Percentiles rank a stretch among this genome's conserved stretches.
Evolutionary conservation across 164 flowering plant species (phyloP).

Genomic region (Annona cherimola): DNA sequence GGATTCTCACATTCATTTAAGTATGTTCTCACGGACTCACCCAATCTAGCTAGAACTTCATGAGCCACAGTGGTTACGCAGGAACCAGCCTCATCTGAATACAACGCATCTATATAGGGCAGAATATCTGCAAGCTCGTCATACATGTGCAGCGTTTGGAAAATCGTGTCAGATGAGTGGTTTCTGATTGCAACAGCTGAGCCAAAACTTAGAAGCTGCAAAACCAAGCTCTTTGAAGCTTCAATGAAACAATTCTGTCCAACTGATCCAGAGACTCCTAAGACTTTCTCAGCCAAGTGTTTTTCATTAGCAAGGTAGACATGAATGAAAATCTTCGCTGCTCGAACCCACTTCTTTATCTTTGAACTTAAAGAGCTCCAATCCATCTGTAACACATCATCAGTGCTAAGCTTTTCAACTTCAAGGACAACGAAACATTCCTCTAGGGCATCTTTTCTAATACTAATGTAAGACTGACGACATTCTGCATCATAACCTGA

Average conservation of each 20-base stretch:
- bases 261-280: background rate
- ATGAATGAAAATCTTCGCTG: conserved; percentile 3
- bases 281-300: background rate
- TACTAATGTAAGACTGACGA: background rate
- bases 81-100: conserved; percentile 70
- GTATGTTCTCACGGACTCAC: conserved; percentile 61
- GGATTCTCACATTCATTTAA: conserved; percentile 70
- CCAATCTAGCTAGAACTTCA: conserved; percentile 47
- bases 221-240: background rate
- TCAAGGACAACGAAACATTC: conserved; percentile 59
- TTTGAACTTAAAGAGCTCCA: background rate
- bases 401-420: conserved; percentile 73
- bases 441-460: conserved; percentile 51
- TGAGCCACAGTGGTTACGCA: conserved; percentile 63
- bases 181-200: conserved; percentile 4
- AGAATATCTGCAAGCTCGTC: conserved; percentile 5
- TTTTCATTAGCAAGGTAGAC: conserved; percentile 8
- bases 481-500: conserved; percentile 32
- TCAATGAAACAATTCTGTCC: conserved; percentile 8
- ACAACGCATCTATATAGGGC: conserved; percentile 1
- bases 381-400: conserved; percentile 44
- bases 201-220: conserved; percentile 7
- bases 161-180: background rate
- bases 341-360: conserved; percentile 7
- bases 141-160: conserved; percentile 5